Base-by-base conservation (phyloP, 805 yeast species). In the Metschnikowia picachoensis region DNA sequence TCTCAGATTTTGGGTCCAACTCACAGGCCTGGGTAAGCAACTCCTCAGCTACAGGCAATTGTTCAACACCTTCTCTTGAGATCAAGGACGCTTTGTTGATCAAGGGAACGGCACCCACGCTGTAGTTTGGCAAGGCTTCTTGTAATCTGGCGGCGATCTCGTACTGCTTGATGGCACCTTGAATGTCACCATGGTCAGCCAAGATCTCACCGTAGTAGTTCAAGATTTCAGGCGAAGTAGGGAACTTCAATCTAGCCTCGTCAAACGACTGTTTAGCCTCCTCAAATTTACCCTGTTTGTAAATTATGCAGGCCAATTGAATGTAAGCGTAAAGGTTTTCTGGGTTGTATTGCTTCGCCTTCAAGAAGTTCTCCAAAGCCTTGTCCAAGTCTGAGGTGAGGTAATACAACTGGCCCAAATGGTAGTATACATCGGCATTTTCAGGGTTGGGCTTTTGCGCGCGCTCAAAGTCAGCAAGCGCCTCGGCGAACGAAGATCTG, bases 131-230 rank as follows among this genome's bases (percentile, higher is more conserved):
- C 56, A 82, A 67, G 41, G 80, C 80, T 55, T 77, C 79, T 73
- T 92, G 97, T 61, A 94, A 76, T 66, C 87, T 82, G 45, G 83
- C 83, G 45, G 98, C 89, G 59, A 80, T 78, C 53, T 91, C 96
- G 64, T 90, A 92, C 71, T 89, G 91, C 61, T 81, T 80, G 49
- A 80, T 67, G 47, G 98, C 97, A 50, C 78, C 84, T 29, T 66
- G 76, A 46, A 79, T 69, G 57, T 87, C 88, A 62, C 85, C 85
- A 59, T 78, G 78, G 64, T 92, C 97, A 52, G 87, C 83, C 60
- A 92, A 76, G 41, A 92, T 84, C 73, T 94, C 99, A 61, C 98
- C 99, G 63, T 83, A 90, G 70, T 90, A 94, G 74, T 89, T 91
- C 72, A 94, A 95, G 58, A 90, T 85, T 67, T 89, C 97, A 46